Base-by-base conservation (phyloP, 2,329 filamentous ascomycete genomes). In the Alternaria ventricosa region DNA sequence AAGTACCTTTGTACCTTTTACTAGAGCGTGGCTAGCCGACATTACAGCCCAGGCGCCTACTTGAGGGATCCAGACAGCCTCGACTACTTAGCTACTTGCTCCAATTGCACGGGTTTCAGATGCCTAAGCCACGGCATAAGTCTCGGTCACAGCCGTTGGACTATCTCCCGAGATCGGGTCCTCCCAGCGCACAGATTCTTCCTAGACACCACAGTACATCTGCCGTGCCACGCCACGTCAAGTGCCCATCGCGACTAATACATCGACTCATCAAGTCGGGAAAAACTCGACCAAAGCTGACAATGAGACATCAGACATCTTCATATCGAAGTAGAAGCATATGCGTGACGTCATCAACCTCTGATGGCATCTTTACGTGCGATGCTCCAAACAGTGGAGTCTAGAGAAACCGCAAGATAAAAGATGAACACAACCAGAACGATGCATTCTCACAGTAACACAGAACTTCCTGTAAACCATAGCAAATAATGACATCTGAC, bases 181-280 rank as follows among this genome's bases (percentile, higher is more conserved):
- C 33, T 45, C 47, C 62, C 41, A 49, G 8, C 46, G 58, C 49
- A 61, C 44, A 41, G 43, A 55, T 25, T 30, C 49, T 25, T 23
- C 44, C 18, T 28, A n/a, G 8, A 57, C 50, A 49, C 33, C 46
- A 33, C 12, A 27, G 53, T 44, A 27, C 25, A n/a, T n/a, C 8
- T 55, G 57, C 49, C 9, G 61, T 57, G 43, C 50, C 15, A 55
- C 54, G 55, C 54, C 55, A 55, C 49, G 49, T 55, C 55, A 49
- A 57, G 30, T 23, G 28, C 43, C 10, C n/a, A 23, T 45, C 30
- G 44, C 49, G 20, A 27, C 33, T 25, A 41, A 30, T 15, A 6
- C 18, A 28, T 18, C 10, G 27, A 28, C 23, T 46, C 5, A 11
- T 28, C 5, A 2, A 30, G 11, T 27, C 56, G 20, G 18, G 23